These are phyloP conservation scores for Debaryomyces subglobosus DNA, from an alignment of 1,139 yeast species.

Conservation along the genomic window DNA sequence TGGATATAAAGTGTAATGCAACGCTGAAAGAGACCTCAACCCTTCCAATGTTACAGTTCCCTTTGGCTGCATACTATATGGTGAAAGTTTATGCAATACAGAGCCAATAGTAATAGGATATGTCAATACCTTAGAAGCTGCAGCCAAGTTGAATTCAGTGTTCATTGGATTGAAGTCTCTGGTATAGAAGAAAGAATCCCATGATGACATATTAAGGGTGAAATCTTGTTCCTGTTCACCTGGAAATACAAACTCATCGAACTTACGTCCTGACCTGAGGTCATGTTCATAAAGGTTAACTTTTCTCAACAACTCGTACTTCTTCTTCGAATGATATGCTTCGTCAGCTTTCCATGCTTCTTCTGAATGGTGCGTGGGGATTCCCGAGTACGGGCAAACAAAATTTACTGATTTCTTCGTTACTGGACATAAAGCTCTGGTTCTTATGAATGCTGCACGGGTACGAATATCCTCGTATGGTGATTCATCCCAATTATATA, in stretches of 20 bases:
- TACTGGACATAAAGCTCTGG: conserved; percentile 89
- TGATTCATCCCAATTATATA: conserved; percentile 76
- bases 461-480: conserved; percentile 87
- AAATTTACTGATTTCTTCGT: conserved; percentile 78
- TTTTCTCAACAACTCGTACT: conserved; percentile 74
- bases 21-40: conserved; percentile 85
- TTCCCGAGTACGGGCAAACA: conserved; percentile 92
- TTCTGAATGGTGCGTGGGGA: conserved; percentile 90
- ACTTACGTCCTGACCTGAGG: conserved; percentile 86
- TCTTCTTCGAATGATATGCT: conserved; percentile 67
- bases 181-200: conserved; percentile 95
- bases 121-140: conserved; percentile 90
- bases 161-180: conserved; percentile 95
- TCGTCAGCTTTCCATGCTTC: conserved; percentile 87
- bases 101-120: conserved; percentile 92
- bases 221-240: conserved; percentile 77
- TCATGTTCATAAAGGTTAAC: conserved; percentile 96
- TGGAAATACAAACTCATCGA: conserved; percentile 95
- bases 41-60: conserved; percentile 94
- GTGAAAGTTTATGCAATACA: conserved; percentile 79
- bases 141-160: conserved; percentile 93
- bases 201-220: conserved; percentile 73
- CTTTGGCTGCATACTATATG: conserved; percentile 76
- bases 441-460: conserved; percentile 87
- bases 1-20: conserved; percentile 87